phyloP scores from a whole-genome alignment of 805 yeast species.

The Cyberlindnera sargentensis region DNA sequence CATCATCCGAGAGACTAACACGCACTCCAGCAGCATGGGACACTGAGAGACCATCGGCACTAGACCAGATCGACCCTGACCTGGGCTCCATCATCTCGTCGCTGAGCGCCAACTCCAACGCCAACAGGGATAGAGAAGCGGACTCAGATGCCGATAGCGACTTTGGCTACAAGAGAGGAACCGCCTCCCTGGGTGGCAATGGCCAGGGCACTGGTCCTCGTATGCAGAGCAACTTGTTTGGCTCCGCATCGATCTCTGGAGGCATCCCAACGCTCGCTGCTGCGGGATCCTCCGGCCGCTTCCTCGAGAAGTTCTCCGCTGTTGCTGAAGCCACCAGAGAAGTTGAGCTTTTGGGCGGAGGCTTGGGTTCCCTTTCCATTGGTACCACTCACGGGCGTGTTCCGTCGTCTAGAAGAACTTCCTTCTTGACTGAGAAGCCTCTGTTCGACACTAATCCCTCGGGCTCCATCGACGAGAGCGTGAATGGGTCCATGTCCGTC shows the following conservation, averaged over 20 bases:
- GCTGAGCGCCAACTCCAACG: conserved; percentile 22
- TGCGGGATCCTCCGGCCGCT: conserved; percentile 30
- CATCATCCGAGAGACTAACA: too few relatives aligned
- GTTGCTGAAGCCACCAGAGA: conserved; percentile 69
- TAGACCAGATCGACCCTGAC: conserved; percentile 23
- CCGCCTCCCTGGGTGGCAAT: conserved; percentile 34
- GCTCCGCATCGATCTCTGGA: conserved; percentile 57
- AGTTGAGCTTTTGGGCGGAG: conserved; percentile 41
- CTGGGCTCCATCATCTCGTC: conserved; percentile 25
- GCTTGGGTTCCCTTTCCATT: conserved; percentile 34
- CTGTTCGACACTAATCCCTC: conserved; percentile 22
- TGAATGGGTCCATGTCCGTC: conserved; percentile 16
- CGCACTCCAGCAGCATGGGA: not conserved
- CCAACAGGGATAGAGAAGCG: conserved; percentile 7
- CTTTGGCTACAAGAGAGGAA: conserved; percentile 42
- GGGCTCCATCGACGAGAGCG: conserved; percentile 24
- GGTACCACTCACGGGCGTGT: conserved; percentile 27
- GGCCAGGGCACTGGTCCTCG: conserved; percentile 22
- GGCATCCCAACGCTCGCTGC: conserved; percentile 28
- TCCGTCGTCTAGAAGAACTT: conserved; percentile 43
- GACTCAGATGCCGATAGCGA: conserved; percentile 34
- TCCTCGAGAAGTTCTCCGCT: conserved; percentile 54
- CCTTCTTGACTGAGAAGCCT: conserved; percentile 33
- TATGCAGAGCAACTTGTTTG: conserved; percentile 35
- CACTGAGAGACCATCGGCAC: conserved; percentile 3